Base-by-base conservation (phyloP, 768 basidiomycete genomes). In the Leccinum boreale region DNA sequence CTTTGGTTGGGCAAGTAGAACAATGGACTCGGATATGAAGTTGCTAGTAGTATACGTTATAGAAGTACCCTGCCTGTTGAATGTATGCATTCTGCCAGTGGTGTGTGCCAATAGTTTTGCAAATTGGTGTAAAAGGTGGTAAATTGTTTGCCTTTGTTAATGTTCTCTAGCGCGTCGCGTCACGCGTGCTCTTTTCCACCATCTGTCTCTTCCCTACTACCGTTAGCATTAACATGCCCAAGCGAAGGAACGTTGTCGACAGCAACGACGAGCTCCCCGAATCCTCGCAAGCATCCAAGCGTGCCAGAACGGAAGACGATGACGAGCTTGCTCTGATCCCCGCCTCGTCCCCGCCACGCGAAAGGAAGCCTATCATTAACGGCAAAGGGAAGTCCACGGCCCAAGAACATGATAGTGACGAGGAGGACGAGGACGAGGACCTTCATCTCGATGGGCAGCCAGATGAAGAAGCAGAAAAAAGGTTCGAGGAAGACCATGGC, bases 401-500 rank as follows among this genome's bases (percentile, higher is more conserved):
- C 14, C 61, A 66, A 28, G 72, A 66, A 14, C 62, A 67, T 4
- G 72, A 68, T 1, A 70, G 64, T 31, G 73, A 74, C 5, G 67
- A 65, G 14, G 67, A 68, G 5, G 70, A 72, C 5, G 67, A 70
- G 36, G 68, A 73, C 5, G 71, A 70, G 31, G 70, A 74, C 42
- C 62, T 75, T 23, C 73, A 73, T 4, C 69, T 74, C 7, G 74
- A 73, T 9, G 77, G 76, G 1, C 67, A 62, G 23, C 62, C 68
- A 36, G 73, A 79, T 52, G 81, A 84, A 56, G 80, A 80, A 31
- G 82, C 83, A n/a, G 87, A 89, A 55, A 81, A 83, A 59, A 74
- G 78, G 65, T 86, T 89, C 57, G 89, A 90, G 60, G 78, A 81
- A 57, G 78, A 83, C 50, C 76, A 87, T 54, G 81, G 81, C 9